Base-by-base conservation (phyloP, 2,329 filamentous ascomycete genomes). In the Monascus ruber region DNA sequence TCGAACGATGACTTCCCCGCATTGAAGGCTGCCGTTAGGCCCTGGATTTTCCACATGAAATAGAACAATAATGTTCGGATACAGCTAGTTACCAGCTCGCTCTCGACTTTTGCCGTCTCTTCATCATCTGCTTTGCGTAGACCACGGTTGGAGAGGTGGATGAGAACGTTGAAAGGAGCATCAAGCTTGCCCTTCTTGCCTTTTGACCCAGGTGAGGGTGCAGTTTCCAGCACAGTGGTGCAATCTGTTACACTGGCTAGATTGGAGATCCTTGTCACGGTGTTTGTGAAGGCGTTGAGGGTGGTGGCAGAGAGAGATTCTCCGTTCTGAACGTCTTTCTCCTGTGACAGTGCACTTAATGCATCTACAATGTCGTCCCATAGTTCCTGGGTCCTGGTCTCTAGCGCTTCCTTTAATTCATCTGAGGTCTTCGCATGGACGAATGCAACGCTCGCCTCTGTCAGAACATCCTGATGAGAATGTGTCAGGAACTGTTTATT, bases 401-500 rank as follows among this genome's bases (percentile, higher is more conserved):
- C 83, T 1, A 87, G 82, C 8, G 86, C 68, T 52, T 98, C 91
- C 48, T 88, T 83, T 28, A 94, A 76, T 54, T 94, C 89, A 44
- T 91, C 86, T 45, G 86, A 89, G 44, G 80, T 81, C 47, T 85
- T 81, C 6, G 89, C 87, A 56, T 93, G 86, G 27, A 94, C 66
- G 31, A 98, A 76, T 4, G 88, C 85, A 24, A 79, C 73, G 26
- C 83, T 82, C 9, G 87, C 89, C 60, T 95, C 88, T 7, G 79
- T 78, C 34, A 98, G 71, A 11, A 96, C 88, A 40, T 77, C 76
- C 51, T 85, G 83, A 53, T 94, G 85, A 33, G 85, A 84, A 55
- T 98, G 91, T n/a, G 86, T 79, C 51, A 83, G 79, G 64, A 98
- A 96, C 52, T 98, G 91, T 42, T 85, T 86, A 59, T 85, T 87